phyloP scores from a whole-genome alignment of 83 land plant species.

The Diphasiastrum complanatum region DNA sequence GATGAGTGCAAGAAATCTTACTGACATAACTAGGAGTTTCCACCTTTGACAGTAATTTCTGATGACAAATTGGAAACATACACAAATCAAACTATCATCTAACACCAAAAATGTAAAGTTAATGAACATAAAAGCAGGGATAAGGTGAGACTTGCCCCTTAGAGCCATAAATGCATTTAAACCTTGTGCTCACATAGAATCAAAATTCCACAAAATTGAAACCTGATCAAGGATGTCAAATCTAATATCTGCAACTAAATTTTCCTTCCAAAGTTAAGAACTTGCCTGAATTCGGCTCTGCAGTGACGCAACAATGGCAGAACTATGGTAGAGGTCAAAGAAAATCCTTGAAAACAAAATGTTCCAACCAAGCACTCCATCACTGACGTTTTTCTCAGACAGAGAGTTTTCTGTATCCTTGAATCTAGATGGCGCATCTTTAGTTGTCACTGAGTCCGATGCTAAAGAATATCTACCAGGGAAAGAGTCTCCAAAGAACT shows the following conservation, averaged over 20 bases:
- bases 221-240: neutral
- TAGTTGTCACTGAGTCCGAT: neutral
- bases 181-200: neutral
- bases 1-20: conserved; percentile 4
- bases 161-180: neutral
- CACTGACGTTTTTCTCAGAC: conserved; percentile 3
- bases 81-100: too few relatives aligned
- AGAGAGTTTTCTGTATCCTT: neutral
- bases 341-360: conserved; percentile 27
- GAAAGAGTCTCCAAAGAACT: neutral
- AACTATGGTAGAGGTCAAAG: conserved; percentile 33
- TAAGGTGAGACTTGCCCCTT: too few relatives aligned
- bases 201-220: neutral
- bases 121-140: too few relatives aligned
- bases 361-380: conserved; percentile 27
- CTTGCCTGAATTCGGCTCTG: conserved; percentile 30
- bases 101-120: too few relatives aligned
- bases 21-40: conserved; percentile 20
- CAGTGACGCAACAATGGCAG: conserved; percentile 4
- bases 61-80: too few relatives aligned
- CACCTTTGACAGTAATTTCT: conserved; percentile 16
- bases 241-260: neutral
- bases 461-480: too few relatives aligned
- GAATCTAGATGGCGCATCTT: neutral
- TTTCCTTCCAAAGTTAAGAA: neutral